Evolutionary conservation across 495 filamentous ascomycete genomes (phyloP), one percentile per base, ranked within the genome.

Genomic region (Trichoderma parareesei): DNA sequence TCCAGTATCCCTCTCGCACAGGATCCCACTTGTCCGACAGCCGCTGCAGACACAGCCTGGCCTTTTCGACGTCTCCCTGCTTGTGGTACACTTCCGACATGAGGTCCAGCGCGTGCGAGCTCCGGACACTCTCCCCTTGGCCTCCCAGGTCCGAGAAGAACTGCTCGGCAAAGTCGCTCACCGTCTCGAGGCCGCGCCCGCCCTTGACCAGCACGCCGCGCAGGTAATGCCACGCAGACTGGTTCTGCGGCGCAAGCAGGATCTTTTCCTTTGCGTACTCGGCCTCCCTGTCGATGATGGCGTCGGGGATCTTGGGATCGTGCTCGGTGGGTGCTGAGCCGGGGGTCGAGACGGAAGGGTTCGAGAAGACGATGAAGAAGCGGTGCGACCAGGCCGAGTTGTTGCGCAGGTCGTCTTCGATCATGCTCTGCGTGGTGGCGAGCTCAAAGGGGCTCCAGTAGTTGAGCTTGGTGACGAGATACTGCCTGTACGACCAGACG

Each of bases 311-410:
- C 64, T 75, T 71, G 14, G 78, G 71, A 63, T 83, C 75, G 27
- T 74, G 68, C 38, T 82, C 78, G 2, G 75, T 79, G 4, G 76
- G 74, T 27, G 73, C 73, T 7, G 75, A 64, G 38, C 78, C 82
- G 3, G 77, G 74, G 63, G 86, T 87, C 16, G 75, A 72, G 60
- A 75, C 66, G 8, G 64, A 69, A 9, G 82, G 86, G 79, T 85
- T 73, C 0, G 88, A 89, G 72, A 98, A 96, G 3, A 94, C 85
- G 7, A 98, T 68, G 75, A 91, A 96, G 78, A 91, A 98, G 13
- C 94, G 86, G 78, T 98, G 95, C 68, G 92, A 95, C 94, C 94
- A 98, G 41, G 93, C 94, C 38, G 88, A 92, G 74, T 98, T 98
- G 75, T 98, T 98, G 68, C 91, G 82, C 61, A 98, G 87, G 75